Evolutionary conservation across 225 moss, liverwort and hornwort species (phyloP), one percentile per base, ranked within the genome.

Genomic region (Pseudisothecium myosuroides): DNA sequence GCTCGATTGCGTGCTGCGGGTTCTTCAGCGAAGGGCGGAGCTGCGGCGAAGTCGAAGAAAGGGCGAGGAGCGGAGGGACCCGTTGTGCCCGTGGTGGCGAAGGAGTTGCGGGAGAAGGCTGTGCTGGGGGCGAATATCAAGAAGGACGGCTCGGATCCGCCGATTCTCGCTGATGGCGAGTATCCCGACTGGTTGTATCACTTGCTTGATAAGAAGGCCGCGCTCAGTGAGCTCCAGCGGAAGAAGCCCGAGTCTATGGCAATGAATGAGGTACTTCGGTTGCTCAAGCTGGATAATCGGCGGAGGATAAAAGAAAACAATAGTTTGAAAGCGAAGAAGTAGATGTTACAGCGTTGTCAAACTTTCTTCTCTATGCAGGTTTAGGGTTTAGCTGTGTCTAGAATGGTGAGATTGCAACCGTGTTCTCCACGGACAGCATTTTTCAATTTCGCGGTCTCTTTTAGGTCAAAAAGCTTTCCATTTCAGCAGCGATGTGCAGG

Each of bases 141-240:
- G 91, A 99, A 99, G 91, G 94, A 96, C 69, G 97, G 95, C 20
- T 88, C 93, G 6, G 97, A 99, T 88, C 98, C 98, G 56, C 94
- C 96, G 23, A 88, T 99, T 76, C 93, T 97, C 39, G 92, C 93
- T 22, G 96, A 96, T 73, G 91, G 93, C 85, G 93, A 93, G 18
- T 99, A 99, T 81, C 97, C 98, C 39, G 84, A 94, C 26, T 99
- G 98, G 98, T 72, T 99, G 88, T 91, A 69, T 83, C 89, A 90
- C 22, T 88, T 99, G 75, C 91, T 97, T 36, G 95, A 95, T 58
- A 96, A 96, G 94, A 95, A 92, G 88, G 90, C 93, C 29, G 92
- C 98, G 58, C 95, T 99, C 49, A 97, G 98, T 93, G 98, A 99
- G 91, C 93, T 99, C 71, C 95, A 96, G 90, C 93, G 97, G 87